These are phyloP conservation scores for Pythium phragmitis DNA, from an alignment of 352 stramenopile species.

Conservation along the genomic window DNA sequence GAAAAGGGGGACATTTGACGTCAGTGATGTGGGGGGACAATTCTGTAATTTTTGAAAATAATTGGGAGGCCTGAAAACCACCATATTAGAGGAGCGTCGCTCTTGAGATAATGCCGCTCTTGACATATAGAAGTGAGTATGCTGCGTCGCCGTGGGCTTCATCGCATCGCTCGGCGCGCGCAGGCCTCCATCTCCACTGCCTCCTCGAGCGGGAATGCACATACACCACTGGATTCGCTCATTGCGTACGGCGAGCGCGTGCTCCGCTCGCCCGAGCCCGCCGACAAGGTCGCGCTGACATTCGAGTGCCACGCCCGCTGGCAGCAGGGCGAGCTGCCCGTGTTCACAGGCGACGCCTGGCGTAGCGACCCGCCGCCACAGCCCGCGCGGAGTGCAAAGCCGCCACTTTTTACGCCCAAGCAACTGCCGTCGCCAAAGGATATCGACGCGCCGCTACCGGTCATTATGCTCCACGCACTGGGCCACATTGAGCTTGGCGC, in stretches of 20 bases:
- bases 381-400: conserved; percentile 44
- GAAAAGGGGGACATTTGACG: too few relatives aligned
- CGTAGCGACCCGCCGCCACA: conserved; percentile 38
- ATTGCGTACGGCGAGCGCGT: conserved; percentile 64
- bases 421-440: conserved; percentile 71
- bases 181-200: background rate
- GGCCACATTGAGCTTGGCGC: conserved; percentile 85
- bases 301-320: conserved; percentile 53
- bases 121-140: too few relatives aligned
- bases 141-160: conserved; percentile 4
- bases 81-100: too few relatives aligned
- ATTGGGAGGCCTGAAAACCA: too few relatives aligned
- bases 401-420: conserved; percentile 62
- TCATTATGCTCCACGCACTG: conserved; percentile 81
- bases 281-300: conserved; percentile 65
- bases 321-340: conserved; percentile 36
- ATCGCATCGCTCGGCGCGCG: background rate
- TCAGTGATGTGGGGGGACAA: too few relatives aligned
- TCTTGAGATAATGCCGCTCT: too few relatives aligned
- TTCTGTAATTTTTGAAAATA: too few relatives aligned
- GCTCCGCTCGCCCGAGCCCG: conserved; percentile 42
- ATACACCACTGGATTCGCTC: conserved; percentile 40
- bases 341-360: conserved; percentile 40
- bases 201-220: too few relatives aligned
- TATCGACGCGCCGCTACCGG: conserved; percentile 55